Conservation (phyloP, 495 filamentous ascomycete genomes). For the Penicillium maclennaniae region DNA sequence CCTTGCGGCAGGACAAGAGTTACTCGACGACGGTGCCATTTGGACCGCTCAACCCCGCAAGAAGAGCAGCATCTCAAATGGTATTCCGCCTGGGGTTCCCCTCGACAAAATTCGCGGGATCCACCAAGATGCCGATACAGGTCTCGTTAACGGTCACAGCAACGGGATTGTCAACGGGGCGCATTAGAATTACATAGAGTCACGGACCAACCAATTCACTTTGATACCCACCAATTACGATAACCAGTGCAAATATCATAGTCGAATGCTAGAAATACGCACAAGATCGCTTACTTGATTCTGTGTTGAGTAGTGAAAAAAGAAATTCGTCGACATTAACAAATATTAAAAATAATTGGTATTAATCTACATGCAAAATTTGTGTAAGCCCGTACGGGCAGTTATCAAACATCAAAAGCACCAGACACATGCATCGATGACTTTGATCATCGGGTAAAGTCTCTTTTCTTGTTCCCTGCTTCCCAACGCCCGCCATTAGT, state of each 20-base stretch:
- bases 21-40: conserved; percentile 30
- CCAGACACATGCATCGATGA: conserved; percentile 8
- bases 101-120: conserved; percentile 15
- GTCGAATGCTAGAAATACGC: too few relatives aligned
- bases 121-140: conserved; percentile 3
- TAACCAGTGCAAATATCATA: neutral
- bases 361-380: conserved; percentile 1
- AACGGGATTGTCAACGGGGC: conserved; percentile 18
- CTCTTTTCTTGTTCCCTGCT: neutral
- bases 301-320: neutral
- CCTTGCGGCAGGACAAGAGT: conserved; percentile 36
- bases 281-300: too few relatives aligned
- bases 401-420: conserved; percentile 4
- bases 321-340: neutral
- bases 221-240: conserved; percentile 7
- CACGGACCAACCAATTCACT: neutral
- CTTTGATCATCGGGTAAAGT: neutral
- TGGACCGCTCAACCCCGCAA: conserved; percentile 23
- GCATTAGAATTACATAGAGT: conserved; percentile 3
- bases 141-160: conserved; percentile 1
- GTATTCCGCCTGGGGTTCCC: conserved; percentile 22
- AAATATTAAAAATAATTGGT: neutral
- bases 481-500: neutral
- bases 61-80: conserved; percentile 19
- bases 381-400: neutral